phyloP scores from a whole-genome alignment of 208 protist species.

The Crithidia brevicula region DNA sequence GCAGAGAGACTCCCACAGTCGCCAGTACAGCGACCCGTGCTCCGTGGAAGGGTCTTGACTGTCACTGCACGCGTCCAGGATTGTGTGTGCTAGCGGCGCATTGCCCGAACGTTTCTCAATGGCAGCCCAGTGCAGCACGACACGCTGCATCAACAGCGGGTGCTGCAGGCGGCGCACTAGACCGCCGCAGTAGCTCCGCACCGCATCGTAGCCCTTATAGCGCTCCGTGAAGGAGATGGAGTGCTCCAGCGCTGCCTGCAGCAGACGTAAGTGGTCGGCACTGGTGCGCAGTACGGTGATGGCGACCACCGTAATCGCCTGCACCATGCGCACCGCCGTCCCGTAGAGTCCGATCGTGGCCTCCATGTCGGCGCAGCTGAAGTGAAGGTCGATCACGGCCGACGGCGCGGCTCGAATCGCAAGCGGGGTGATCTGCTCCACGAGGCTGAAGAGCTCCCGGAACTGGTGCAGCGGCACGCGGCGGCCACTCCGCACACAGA shows the following conservation, averaged over 20 bases:
- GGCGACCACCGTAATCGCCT: slow-evolving; percentile 34
- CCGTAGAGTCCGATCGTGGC: slow-evolving; percentile 56
- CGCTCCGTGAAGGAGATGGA: slow-evolving; percentile 49
- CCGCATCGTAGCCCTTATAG: slow-evolving; percentile 47
- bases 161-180: slow-evolving; percentile 40
- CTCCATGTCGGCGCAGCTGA: slow-evolving; percentile 70
- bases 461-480: slow-evolving; percentile 57
- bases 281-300: slow-evolving; percentile 14
- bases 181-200: slow-evolving; percentile 43
- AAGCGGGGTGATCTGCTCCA: slow-evolving; percentile 41
- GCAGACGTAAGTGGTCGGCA: slow-evolving; percentile 33
- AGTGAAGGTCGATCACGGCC: slow-evolving; percentile 53
- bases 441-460: slow-evolving; percentile 59
- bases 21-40: slow-evolving; percentile 73
- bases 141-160: slow-evolving; percentile 57
- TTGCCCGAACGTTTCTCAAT: slow-evolving; percentile 73
- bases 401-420: slow-evolving; percentile 37
- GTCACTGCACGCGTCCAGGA: slow-evolving; percentile 73
- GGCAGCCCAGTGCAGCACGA: slow-evolving; percentile 79
- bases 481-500: slow-evolving; percentile 43
- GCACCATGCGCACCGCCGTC: slow-evolving; percentile 46
- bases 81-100: slow-evolving; percentile 45
- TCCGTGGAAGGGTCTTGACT: slow-evolving; percentile 65
- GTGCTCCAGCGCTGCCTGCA: slow-evolving; percentile 57
- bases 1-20: slow-evolving; percentile 79